phyloP scores from a whole-genome alignment of 441 rosid species.

The Rhodomyrtus psidioides region DNA sequence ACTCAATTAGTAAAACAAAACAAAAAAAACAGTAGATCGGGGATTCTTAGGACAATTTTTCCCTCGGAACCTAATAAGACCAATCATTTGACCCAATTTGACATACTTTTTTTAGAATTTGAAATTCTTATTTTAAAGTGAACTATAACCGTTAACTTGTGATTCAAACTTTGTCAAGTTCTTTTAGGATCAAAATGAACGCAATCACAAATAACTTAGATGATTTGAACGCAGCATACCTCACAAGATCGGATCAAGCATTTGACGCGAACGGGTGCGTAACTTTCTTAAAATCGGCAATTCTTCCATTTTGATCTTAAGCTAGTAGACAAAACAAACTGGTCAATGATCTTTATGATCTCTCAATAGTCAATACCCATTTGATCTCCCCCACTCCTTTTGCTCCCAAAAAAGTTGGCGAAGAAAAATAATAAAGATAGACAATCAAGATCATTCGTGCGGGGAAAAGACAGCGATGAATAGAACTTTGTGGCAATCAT shows the following conservation, averaged over 20 bases:
- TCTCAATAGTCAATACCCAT: neutral
- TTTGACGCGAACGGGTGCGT: neutral
- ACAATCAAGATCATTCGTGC: neutral
- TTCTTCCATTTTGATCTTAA: neutral
- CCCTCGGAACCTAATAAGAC: neutral
- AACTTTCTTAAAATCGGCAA: neutral
- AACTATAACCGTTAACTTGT: neutral
- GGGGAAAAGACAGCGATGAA: neutral
- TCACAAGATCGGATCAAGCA: neutral
- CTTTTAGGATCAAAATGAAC: neutral
- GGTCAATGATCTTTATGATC: neutral
- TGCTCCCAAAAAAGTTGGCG: neutral
- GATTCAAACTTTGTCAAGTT: neutral
- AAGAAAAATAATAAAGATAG: neutral
- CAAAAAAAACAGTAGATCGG: too few species aligned
- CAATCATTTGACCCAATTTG: rapidly evolving
- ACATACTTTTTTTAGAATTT: neutral
- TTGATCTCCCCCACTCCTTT: neutral
- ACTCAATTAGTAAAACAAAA: too few species aligned
- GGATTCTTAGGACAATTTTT: too few species aligned
- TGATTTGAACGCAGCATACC: neutral
- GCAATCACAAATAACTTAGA: neutral
- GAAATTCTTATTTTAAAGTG: neutral
- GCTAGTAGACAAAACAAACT: neutral
- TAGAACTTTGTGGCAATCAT: neutral